Base-by-base conservation (phyloP, 305 asterid genomes). In the Vinca major region DNA sequence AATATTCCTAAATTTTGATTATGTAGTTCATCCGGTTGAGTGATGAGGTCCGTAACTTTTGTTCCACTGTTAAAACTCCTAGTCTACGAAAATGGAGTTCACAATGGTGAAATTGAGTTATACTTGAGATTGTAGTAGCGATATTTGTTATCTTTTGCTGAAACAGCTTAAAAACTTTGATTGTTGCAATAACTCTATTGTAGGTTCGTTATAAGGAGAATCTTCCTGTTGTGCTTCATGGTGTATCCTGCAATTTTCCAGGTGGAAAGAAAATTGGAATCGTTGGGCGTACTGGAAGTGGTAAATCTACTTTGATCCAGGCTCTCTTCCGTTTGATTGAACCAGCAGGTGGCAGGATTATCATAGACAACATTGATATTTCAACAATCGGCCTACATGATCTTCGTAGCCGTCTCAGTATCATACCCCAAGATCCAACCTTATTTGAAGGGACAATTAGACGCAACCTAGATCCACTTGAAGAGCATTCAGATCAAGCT, bases 231-330 rank as follows among this genome's bases (percentile, higher is more conserved):
- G 99, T 94, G 77, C 97, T 94, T 72, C 99, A 88, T 70, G 91
- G 91, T 48, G 85, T 94, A 75, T 79, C 97, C 65, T 94, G 97
- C 84, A 78, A 20, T 63, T 89, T 94, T 80, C 97, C 97, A n/a
- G 99, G 99, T 58, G 99, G 99, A 68, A 83, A 81, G 79, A 94
- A 91, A 77, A 86, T 91, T 56, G 99, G 99, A 78, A 94, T 94
- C 67, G 99, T 94, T 74, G 99, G 99, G 44, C 99, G 99, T 53
- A 94, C 99, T 60, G 99, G 99, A 78, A 94, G 99, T 75, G 99
- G 99, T 26, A 94, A 94, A 83, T 91, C 99, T 53, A 94, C 99
- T 60, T 73, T 94, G 84, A 94, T 94, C 71, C 97, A 94, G 79
- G 99, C 97, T 39, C 85, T 94, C 56, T 94, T 94, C 74, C 87